Conservation (phyloP, 495 filamentous ascomycete species). For the Podospora tetraspora region DNA sequence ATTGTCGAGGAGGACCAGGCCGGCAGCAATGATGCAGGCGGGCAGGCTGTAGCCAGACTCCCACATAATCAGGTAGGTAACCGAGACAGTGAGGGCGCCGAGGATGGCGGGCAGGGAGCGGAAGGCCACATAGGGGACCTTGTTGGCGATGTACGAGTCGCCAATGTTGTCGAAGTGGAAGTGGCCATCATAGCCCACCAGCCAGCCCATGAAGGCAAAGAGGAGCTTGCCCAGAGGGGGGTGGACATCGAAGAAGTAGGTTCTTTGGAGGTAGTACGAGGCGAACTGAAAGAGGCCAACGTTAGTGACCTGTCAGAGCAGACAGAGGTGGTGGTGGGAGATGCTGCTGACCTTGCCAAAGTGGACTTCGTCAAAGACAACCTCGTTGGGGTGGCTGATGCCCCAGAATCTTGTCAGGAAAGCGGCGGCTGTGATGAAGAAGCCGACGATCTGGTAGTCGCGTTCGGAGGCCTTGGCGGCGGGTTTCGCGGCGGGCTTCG, state of each 20-base stretch:
- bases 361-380: slow-evolving; percentile 99
- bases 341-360: slow-evolving; percentile 82
- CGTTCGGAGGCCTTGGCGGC: slow-evolving; percentile 48
- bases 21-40: slow-evolving; percentile 79
- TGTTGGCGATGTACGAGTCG: slow-evolving; percentile 95
- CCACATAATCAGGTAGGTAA: slow-evolving; percentile 97
- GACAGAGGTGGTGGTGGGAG: not conserved
- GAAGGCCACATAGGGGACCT: slow-evolving; percentile 94
- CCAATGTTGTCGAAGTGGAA: slow-evolving; percentile 99
- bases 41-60: slow-evolving; percentile 96
- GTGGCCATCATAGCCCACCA: slow-evolving; percentile 90
- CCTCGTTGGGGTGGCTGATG: slow-evolving; percentile 88
- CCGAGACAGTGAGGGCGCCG: slow-evolving; percentile 88
- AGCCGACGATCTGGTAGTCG: slow-evolving; percentile 79
- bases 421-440: slow-evolving; percentile 72
- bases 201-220: slow-evolving; percentile 92
- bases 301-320: slow-evolving; percentile 9
- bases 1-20: slow-evolving; percentile 92
- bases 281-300: slow-evolving; percentile 59
- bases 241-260: slow-evolving; percentile 99
- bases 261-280: slow-evolving; percentile 93
- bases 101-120: slow-evolving; percentile 88
- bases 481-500: slow-evolving; percentile 20
- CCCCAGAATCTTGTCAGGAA: slow-evolving; percentile 93
- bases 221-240: slow-evolving; percentile 91